Conservation (phyloP, 495 filamentous ascomycete genomes). For the Podospora sp. region DNA sequence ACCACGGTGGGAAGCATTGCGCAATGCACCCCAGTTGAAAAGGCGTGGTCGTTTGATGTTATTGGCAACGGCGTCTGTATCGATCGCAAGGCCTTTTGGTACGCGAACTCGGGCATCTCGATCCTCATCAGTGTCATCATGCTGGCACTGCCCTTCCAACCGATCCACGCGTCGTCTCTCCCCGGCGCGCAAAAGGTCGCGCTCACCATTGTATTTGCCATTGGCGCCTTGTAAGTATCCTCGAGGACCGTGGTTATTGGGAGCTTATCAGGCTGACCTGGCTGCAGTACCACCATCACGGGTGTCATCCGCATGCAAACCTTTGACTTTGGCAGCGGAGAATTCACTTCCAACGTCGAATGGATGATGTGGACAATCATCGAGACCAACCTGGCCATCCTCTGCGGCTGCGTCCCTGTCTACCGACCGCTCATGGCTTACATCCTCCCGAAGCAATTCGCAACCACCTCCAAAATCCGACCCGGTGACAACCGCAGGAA, state of each 20-base stretch:
- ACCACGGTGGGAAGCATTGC: conserved; percentile 38
- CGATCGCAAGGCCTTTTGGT: conserved; percentile 45
- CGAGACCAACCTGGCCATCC: conserved; percentile 21
- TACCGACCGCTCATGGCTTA: conserved; percentile 14
- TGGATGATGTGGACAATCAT: conserved; percentile 19
- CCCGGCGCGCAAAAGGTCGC: conserved; percentile 16
- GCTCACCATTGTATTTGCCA: conserved; percentile 14
- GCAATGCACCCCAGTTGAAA: conserved; percentile 42
- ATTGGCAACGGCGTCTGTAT: conserved; percentile 58
- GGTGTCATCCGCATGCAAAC: conserved; percentile 19
- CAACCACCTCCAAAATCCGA: not conserved
- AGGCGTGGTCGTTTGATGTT: conserved; percentile 54
- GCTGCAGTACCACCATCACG: conserved; percentile 17
- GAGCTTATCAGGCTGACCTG: not conserved
- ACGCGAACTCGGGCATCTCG: conserved; percentile 57
- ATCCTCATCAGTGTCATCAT: conserved; percentile 59
- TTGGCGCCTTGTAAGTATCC: conserved; percentile 20
- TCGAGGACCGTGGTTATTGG: not conserved
- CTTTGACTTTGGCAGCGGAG: not conserved
- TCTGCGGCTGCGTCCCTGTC: conserved; percentile 25
- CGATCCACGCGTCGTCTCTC: conserved; percentile 18
- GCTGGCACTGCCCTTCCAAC: conserved; percentile 48
- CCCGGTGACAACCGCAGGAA: conserved; percentile 7
- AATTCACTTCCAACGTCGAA: conserved; percentile 2
- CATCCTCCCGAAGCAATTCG: conserved; percentile 18